These are phyloP conservation scores for Globisporangium iwayamae DNA, from an alignment of 352 stramenopile genomes.

Conservation along the genomic window DNA sequence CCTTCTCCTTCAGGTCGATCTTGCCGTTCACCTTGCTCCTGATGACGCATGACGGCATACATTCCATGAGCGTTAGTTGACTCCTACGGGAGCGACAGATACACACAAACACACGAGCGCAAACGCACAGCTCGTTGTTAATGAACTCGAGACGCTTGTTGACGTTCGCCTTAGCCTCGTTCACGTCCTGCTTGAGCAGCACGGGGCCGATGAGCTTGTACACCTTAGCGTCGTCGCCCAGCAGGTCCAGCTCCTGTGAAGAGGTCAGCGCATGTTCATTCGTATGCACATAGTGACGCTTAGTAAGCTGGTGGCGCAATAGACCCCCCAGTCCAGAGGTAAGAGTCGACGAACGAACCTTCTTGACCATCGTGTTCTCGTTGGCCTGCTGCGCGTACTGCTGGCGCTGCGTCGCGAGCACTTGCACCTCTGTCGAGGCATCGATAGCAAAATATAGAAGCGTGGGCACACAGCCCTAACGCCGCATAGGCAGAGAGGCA, in stretches of 20 bases:
- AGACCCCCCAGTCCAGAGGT: background rate
- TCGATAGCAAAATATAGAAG: background rate
- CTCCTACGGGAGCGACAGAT: background rate
- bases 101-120: background rate
- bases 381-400: constrained; percentile 91
- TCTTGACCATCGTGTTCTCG: constrained; percentile 96
- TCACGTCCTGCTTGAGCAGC: constrained; percentile 93
- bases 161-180: constrained; percentile 93
- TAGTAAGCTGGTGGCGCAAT: background rate
- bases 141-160: constrained; percentile 96
- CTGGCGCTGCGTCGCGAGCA: constrained; percentile 85
- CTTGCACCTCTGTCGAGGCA: constrained; percentile 54
- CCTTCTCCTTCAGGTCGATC: constrained; percentile 89
- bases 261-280: background rate
- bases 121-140: constrained; percentile 86
- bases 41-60: constrained; percentile 3
- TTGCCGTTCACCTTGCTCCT: constrained; percentile 86
- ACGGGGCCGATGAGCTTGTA: constrained; percentile 96
- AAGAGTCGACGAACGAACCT: constrained; percentile 25
- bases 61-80: background rate
- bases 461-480: background rate
- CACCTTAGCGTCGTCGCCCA: constrained; percentile 86
- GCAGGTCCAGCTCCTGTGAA: constrained; percentile 72
- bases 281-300: background rate
- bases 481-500: background rate